phyloP scores from a whole-genome alignment of 1,284 basidiomycete species.

The Pyrrhoderma lamaoense region DNA sequence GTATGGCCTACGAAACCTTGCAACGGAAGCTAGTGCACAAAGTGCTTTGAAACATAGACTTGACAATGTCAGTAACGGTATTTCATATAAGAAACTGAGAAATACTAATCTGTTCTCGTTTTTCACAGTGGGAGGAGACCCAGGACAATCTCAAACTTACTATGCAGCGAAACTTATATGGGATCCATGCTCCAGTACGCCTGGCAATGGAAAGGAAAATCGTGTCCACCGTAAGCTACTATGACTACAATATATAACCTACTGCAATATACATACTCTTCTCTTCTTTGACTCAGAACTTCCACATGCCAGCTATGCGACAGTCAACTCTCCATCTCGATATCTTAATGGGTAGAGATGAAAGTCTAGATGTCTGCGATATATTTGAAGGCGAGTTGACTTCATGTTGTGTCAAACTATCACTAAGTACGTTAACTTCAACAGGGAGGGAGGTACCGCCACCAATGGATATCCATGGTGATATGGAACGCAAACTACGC shows the following conservation, averaged over 20 bases:
- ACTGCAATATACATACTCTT: background rate
- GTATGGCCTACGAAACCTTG: constrained; percentile 70
- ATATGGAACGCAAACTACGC: constrained; percentile 19
- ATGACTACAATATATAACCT: background rate
- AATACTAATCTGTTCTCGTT: background rate
- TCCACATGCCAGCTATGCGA: constrained; percentile 54
- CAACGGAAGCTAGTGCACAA: constrained; percentile 55
- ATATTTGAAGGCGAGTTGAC: constrained; percentile 57
- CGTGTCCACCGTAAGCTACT: constrained; percentile 59
- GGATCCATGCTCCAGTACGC: constrained; percentile 83
- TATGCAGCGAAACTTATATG: constrained; percentile 79
- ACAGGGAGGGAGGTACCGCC: constrained; percentile 5
- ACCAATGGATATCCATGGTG: constrained; percentile 15
- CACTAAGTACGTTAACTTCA: background rate
- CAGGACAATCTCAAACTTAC: constrained; percentile 85
- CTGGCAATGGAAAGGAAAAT: constrained; percentile 92
- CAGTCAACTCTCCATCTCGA: constrained; percentile 82
- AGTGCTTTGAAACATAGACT: constrained; percentile 55
- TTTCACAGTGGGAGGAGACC: constrained; percentile 81
- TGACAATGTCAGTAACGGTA: constrained; percentile 48
- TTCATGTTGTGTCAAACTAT: background rate
- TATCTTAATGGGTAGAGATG: constrained; percentile 87
- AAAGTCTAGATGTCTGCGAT: constrained; percentile 67
- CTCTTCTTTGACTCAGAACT: constrained; percentile 43
- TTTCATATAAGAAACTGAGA: background rate